These are phyloP conservation scores for Sanghuangporus baumii DNA, from an alignment of 1,284 basidiomycete genomes.

Conservation along the genomic window DNA sequence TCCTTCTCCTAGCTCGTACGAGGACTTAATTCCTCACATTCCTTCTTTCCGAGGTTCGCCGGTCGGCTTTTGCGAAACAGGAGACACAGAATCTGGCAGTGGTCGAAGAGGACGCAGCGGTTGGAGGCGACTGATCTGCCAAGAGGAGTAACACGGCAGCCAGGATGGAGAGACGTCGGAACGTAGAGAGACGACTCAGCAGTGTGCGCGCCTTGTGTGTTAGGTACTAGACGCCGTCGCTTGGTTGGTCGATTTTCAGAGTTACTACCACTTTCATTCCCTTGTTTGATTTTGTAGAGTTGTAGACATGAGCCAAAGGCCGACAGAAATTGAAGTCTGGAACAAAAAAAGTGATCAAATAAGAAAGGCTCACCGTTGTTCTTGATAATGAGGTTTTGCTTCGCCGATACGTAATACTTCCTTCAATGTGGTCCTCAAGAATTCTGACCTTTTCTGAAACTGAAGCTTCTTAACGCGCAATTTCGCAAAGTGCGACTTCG, in stretches of 20 bases:
- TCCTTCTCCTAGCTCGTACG: conserved; percentile 42
- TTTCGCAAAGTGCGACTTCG: conserved; percentile 48
- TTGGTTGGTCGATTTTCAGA: conserved; percentile 28
- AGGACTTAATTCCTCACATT: conserved; percentile 27
- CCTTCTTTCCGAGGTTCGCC: background rate
- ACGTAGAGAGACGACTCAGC: no score
- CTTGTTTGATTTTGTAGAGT: conserved; percentile 31
- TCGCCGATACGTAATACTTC: conserved; percentile 69
- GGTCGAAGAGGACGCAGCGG: conserved; percentile 59
- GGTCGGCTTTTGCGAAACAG: no score
- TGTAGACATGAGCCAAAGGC: no score
- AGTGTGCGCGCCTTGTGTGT: conserved; percentile 38
- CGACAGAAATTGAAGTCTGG: background rate
- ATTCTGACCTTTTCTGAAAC: conserved; percentile 52
- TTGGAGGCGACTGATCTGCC: conserved; percentile 61
- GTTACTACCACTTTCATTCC: conserved; percentile 23
- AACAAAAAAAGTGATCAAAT: background rate
- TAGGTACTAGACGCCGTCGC: conserved; percentile 30
- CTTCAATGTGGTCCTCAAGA: conserved; percentile 75
- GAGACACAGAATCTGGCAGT: conserved; percentile 29
- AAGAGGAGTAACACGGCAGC: conserved; percentile 63
- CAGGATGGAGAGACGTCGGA: conserved; percentile 42
- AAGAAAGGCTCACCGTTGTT: conserved; percentile 41
- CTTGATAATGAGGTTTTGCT: conserved; percentile 64
- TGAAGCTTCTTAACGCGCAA: conserved; percentile 36